These are phyloP conservation scores for Maudiozyma turicensis DNA, from an alignment of 805 yeast species.

Conservation along the genomic window DNA sequence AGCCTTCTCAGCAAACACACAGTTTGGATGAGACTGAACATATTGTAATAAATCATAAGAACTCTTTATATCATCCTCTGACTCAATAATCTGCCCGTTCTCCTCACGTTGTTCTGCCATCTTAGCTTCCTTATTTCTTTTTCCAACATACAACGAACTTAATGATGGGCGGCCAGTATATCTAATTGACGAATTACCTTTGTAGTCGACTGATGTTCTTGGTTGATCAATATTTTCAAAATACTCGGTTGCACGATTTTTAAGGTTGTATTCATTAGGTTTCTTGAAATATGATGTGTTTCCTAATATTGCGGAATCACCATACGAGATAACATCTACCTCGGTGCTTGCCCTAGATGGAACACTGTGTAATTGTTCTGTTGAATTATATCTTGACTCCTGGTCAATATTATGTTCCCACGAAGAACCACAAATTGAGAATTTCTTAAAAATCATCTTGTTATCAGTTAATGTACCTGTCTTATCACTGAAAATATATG, in stretches of 20 bases:
- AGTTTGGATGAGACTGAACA: constrained; percentile 61
- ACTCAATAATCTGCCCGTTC: constrained; percentile 14
- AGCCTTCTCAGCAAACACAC: constrained; percentile 60
- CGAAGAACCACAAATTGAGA: constrained; percentile 77
- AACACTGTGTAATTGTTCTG: not conserved
- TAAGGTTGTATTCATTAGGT: not conserved
- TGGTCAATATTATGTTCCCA: constrained; percentile 74
- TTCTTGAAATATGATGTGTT: constrained; percentile 11
- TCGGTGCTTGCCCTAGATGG: constrained; percentile 2
- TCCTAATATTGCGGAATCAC: constrained; percentile 10
- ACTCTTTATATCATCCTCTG: constrained; percentile 31
- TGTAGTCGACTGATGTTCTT: constrained; percentile 33
- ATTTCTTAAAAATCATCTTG: constrained; percentile 81
- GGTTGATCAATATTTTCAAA: not conserved
- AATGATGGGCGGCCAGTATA: constrained; percentile 50
- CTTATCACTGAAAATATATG: constrained; percentile 89
- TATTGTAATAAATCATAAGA: constrained; percentile 60
- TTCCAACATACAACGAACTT: constrained; percentile 32
- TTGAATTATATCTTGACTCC: constrained; percentile 12
- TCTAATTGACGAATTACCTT: constrained; percentile 32
- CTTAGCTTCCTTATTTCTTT: constrained; percentile 1
- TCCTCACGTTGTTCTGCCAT: not conserved
- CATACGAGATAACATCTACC: constrained; percentile 19
- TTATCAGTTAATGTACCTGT: constrained; percentile 97
- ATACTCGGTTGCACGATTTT: too few species aligned